These are phyloP conservation scores for Kluyveromyces sp. DNA, from an alignment of 1,139 yeast species.

Conservation along the genomic window DNA sequence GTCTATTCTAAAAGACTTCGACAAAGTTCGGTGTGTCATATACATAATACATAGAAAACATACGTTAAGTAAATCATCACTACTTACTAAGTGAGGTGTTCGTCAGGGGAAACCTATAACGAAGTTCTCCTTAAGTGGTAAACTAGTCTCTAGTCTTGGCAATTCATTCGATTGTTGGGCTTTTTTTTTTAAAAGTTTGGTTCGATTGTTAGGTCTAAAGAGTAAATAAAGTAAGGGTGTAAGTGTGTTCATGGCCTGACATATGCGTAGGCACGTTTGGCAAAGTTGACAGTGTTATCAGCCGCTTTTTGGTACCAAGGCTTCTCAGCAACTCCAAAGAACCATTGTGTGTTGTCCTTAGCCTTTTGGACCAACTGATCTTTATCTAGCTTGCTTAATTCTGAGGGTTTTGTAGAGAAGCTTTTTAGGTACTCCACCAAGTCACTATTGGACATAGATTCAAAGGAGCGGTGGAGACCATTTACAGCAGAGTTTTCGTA, in stretches of 20 bases:
- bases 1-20: no score
- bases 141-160: no score
- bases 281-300: slow-evolving; percentile 4
- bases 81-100: no score
- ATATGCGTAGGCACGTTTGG: slow-evolving; percentile 1
- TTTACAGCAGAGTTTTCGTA: slow-evolving; percentile 10
- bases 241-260: neutral
- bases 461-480: slow-evolving; percentile 34
- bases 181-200: no score
- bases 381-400: slow-evolving; percentile 26
- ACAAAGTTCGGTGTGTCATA: no score
- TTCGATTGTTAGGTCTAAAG: neutral
- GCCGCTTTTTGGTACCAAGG: slow-evolving; percentile 18
- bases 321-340: slow-evolving; percentile 25
- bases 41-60: no score
- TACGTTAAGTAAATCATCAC: no score
- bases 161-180: no score
- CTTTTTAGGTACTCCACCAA: slow-evolving; percentile 44
- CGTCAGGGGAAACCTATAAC: no score
- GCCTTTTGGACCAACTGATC: slow-evolving; percentile 43
- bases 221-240: neutral
- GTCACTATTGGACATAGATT: slow-evolving; percentile 49
- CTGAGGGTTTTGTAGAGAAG: slow-evolving; percentile 40
- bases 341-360: slow-evolving; percentile 37
- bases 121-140: no score